Evolutionary conservation across 495 filamentous ascomycete genomes (phyloP).

Genomic region (Lepidopterella palustris): DNA sequence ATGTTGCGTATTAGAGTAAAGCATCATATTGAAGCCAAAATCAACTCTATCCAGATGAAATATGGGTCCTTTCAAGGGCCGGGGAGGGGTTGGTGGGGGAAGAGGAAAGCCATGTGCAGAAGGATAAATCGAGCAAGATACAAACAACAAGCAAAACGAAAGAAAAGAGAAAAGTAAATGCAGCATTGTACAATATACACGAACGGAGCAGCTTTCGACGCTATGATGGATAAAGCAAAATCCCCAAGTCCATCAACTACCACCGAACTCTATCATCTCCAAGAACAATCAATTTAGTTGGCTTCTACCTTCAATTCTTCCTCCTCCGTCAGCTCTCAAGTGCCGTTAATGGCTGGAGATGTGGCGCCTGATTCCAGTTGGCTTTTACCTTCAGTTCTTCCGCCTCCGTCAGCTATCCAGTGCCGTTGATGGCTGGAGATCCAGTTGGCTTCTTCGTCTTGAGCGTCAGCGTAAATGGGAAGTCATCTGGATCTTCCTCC

Average conservation of each 20-base stretch:
- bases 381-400: constrained; percentile 15
- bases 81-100: too few species aligned
- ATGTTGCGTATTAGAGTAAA: background rate
- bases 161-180: background rate
- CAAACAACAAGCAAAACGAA: background rate
- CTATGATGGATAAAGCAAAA: background rate
- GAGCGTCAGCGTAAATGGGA: constrained; percentile 84
- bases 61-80: background rate
- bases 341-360: constrained; percentile 6
- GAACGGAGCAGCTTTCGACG: background rate
- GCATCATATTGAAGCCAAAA: background rate
- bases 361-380: too few species aligned
- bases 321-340: background rate
- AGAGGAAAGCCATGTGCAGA: background rate
- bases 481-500: constrained; percentile 96
- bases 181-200: constrained; percentile 2
- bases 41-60: constrained; percentile 4
- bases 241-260: background rate
- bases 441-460: constrained; percentile 31
- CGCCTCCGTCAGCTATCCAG: background rate
- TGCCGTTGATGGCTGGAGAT: constrained; percentile 5
- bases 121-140: background rate
- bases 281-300: background rate
- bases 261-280: background rate
- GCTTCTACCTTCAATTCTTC: background rate